A percentile compares a stretch with the other conserved stretches of the same genome.
phyloP scores from a whole-genome alignment of 805 yeast species.

The Naumovozyma castellii region DNA sequence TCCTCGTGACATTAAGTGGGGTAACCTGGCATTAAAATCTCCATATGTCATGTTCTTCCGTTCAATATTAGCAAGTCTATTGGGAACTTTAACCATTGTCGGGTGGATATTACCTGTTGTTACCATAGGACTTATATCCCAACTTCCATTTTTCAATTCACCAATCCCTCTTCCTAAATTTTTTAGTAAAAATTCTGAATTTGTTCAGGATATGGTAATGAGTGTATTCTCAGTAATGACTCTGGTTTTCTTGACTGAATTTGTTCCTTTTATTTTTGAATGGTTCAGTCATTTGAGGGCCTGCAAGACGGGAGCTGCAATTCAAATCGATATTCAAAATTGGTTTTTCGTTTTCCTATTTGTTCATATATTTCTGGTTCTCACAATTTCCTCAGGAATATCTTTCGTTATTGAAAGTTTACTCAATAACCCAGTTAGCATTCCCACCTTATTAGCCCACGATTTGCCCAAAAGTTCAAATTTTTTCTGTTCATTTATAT shows the following conservation, averaged over 20 bases:
- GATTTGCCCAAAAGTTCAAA: slow-evolving; percentile 81
- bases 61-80: slow-evolving; percentile 35
- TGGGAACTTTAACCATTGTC: slow-evolving; percentile 42
- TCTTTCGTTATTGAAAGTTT: slow-evolving; percentile 52
- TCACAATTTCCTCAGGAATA: slow-evolving; percentile 74
- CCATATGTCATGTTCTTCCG: slow-evolving; percentile 33
- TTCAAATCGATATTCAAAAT: slow-evolving; percentile 62
- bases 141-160: slow-evolving; percentile 53
- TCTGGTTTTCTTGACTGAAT: slow-evolving; percentile 52
- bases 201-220: slow-evolving; percentile 44
- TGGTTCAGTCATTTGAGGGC: slow-evolving; percentile 47
- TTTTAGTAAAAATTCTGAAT: slow-evolving; percentile 46
- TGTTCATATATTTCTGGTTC: slow-evolving; percentile 75
- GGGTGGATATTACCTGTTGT: slow-evolving; percentile 83
- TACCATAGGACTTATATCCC: slow-evolving; percentile 65
- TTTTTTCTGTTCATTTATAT: slow-evolving; percentile 70
- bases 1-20: slow-evolving; percentile 67
- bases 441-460: slow-evolving; percentile 62
- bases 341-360: slow-evolving; percentile 75
- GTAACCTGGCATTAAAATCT: slow-evolving; percentile 38
- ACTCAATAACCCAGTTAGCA: slow-evolving; percentile 59
- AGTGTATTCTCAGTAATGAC: slow-evolving; percentile 61
- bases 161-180: slow-evolving; percentile 49
- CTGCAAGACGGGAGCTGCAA: slow-evolving; percentile 47
- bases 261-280: slow-evolving; percentile 51